Evolutionary conservation across 2,329 filamentous ascomycete genomes (phyloP), one percentile per base, ranked within the genome.

Genomic region (Pseudogymnoascus sp.): DNA sequence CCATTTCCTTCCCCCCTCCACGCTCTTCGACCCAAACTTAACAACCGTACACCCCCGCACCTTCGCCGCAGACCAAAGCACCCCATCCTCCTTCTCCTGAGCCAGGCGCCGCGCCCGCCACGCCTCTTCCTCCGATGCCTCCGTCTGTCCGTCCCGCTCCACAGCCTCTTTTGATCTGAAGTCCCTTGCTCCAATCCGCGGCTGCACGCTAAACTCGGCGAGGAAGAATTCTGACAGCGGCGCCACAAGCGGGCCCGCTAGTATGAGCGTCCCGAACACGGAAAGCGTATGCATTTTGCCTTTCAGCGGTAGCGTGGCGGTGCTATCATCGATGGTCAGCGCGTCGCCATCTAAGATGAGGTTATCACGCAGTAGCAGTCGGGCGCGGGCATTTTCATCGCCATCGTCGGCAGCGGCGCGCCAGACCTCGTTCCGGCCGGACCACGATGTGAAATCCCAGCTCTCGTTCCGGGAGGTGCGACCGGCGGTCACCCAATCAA

Each of bases 401-500:
- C 11, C 43, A 2, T 3, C 43, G 1, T 32, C 25, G 43, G 25
- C 43, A 18, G 69, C 65, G 1, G 67, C 67, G 39, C 76, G 71
- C 85, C 88, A 93, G n/a, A 97, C 81, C 75, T 99, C 94, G 70
- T 97, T 97, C 65, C 89, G 82, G 8, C 91, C 91, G 62, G 79
- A 83, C 85, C 94, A 97, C 64, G 81, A 81, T 61, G 81, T 77
- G 63, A 97, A 86, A 67, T 86, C 87, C 94, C 94, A 99, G 65
- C 90, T 81, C 75, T 99, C 94, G 22, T 91, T 92, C 54, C 89
- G 83, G 4, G 94, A 92, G 4, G 81, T 84, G 16, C 94, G 84
- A 6, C 94, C 94, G 70, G 93, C 89, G 2, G 87, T 95, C 6
- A 97, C 91, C 94, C 94, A 99, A 73, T 99, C 94, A 50, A 96